Base-by-base conservation (phyloP, 208 protist species). In the Wallacemonas sp. region DNA sequence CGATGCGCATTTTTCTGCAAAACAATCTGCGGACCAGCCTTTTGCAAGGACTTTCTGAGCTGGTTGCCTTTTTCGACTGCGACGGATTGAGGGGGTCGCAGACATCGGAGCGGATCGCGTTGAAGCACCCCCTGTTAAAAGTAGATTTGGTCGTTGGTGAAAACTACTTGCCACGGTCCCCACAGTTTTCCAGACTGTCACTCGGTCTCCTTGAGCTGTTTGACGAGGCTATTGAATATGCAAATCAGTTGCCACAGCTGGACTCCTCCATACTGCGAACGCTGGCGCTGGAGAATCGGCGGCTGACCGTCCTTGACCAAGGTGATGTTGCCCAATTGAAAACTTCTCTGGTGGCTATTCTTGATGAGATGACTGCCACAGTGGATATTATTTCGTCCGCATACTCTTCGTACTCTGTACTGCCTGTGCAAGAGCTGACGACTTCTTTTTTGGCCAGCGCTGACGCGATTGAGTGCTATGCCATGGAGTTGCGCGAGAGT, bases 161-260 rank as follows among this genome's bases (percentile, higher is more conserved):
- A 3, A 79, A 45, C 19, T 85, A 81, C 54, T 68, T 80, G 26
- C 85, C 87, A 42, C 71, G 73, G 30, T 84, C 79, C 1, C 78
- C 83, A 57, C 73, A 73, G n/a, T 85, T 89, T 65, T 68, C 83
- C 12, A 58, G 71, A 21, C 64, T 95, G 10, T 46, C 67, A 9
- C 80, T 92, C 64, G 83, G 84, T 36, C 58, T 95, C 21, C 17
- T 66, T 17, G 83, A 91, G 71, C 63, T 92, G 29, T 80, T 95
- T 41, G 79, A 81, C 29, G 78, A 89, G 12, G 42, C 92, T 13
- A 39, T 86, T 19, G 58, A 68, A 19, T 69, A 68, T 13, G 66
- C 77, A 4, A 92, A 93, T 68, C 63, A 42, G 54, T 65, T 95
- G 48, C 87, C 90, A 27, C 69, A 75, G 15, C 32, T 83, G 19